Evolutionary conservation across 75 land plant species (phyloP).

Genomic region (Azolla pinnata): DNA sequence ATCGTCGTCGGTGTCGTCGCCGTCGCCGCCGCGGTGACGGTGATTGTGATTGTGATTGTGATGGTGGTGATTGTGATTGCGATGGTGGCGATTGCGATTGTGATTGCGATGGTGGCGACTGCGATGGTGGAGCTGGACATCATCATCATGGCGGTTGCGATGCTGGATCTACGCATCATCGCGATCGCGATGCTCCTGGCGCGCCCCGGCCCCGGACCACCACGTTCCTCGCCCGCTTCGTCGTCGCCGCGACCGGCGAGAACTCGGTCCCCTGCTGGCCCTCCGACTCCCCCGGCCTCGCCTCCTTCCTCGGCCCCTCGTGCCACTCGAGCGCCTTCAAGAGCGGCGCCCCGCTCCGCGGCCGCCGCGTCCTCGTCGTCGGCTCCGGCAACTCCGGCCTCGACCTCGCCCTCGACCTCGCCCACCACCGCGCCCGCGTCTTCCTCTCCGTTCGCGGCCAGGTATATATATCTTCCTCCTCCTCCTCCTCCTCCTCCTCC

Average conservation of each 20-base stretch:
- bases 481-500: too few species aligned
- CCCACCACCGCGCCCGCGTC: constrained; percentile 36
- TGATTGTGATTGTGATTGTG: too few species aligned
- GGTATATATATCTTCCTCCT: constrained; percentile 6
- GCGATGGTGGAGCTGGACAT: too few species aligned
- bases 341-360: constrained; percentile 33
- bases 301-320: constrained; percentile 34
- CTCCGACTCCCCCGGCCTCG: constrained; percentile 25
- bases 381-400: constrained; percentile 86
- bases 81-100: too few species aligned
- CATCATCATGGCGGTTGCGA: too few species aligned
- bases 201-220: constrained; percentile 8
- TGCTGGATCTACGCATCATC: too few species aligned
- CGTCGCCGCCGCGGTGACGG: constrained; percentile 83
- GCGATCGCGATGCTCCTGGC: too few species aligned
- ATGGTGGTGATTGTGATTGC: too few species aligned
- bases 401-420: constrained; percentile 77
- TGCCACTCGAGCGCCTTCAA: constrained; percentile 49
- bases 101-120: too few species aligned
- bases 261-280: constrained; percentile 66
- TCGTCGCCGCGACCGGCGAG: constrained; percentile 82
- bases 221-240: constrained; percentile 34
- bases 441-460: constrained; percentile 17
- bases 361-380: constrained; percentile 57
- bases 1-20: constrained; percentile 43